Conservation (phyloP, 2,329 filamentous ascomycete species). For the Diaporthe australafricana region DNA sequence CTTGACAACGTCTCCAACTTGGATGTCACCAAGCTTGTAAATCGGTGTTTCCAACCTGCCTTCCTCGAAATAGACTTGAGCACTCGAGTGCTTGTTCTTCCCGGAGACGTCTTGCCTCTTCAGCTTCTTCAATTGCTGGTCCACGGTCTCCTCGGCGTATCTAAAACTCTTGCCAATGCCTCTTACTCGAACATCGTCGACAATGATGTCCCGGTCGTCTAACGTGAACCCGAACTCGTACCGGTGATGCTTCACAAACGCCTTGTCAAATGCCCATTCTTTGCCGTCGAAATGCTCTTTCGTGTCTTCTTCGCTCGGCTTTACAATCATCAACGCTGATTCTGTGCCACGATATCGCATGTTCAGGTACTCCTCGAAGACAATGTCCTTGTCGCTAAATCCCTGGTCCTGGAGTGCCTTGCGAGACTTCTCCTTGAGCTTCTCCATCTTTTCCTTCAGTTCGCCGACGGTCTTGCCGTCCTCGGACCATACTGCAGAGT, state of each 20-base stretch:
- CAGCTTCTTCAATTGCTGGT: constrained; percentile 82
- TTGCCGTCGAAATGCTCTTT: constrained; percentile 70
- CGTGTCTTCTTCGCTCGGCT: constrained; percentile 73
- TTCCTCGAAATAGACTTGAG: constrained; percentile 86
- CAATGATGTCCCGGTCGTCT: constrained; percentile 84
- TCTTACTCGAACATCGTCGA: constrained; percentile 89
- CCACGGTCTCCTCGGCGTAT: constrained; percentile 82
- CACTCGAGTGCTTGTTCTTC: constrained; percentile 72
- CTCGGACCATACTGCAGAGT: constrained; percentile 72
- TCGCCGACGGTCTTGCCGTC: constrained; percentile 68
- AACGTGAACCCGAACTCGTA: constrained; percentile 95
- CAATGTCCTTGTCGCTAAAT: constrained; percentile 78
- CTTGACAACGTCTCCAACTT: constrained; percentile 76
- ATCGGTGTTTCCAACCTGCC: constrained; percentile 82
- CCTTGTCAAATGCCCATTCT: constrained; percentile 84
- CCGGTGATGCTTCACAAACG: constrained; percentile 87
- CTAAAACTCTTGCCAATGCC: constrained; percentile 91
- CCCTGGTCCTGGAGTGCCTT: constrained; percentile 79
- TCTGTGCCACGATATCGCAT: constrained; percentile 93
- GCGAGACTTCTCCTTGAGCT: constrained; percentile 81
- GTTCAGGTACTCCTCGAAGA: constrained; percentile 93
- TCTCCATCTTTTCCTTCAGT: constrained; percentile 79
- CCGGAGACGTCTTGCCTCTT: constrained; percentile 67
- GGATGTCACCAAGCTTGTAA: constrained; percentile 82
- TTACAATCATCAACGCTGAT: constrained; percentile 89